A percentile compares a stretch with the other conserved stretches of the same genome.
Evolutionary conservation across 108 stramenopile species (phyloP).

Genomic region (Pseudonitzschia multiseries): DNA sequence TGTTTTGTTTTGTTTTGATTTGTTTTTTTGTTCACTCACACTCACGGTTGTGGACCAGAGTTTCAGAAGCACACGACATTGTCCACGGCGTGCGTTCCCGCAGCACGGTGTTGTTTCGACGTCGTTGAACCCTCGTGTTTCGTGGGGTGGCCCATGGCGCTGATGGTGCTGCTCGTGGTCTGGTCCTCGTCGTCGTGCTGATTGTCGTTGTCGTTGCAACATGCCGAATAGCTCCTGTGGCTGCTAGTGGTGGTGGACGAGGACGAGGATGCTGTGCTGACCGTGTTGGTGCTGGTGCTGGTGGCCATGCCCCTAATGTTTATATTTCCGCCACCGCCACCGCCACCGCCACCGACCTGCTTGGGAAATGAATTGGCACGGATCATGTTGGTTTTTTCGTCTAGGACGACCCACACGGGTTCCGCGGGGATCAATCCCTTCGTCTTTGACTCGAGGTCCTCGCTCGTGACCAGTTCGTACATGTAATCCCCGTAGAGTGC

Average conservation of each 20-base stretch:
- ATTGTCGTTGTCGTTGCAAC: not conserved
- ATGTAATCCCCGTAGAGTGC: slow-evolving; percentile 74
- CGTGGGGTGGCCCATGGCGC: not conserved
- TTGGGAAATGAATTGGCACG: slow-evolving; percentile 18
- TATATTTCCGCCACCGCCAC: too few species aligned
- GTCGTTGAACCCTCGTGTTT: too few species aligned
- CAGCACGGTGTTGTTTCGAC: too few species aligned
- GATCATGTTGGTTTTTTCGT: slow-evolving; percentile 16
- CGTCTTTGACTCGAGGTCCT: slow-evolving; percentile 14
- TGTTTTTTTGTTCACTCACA: too few species aligned
- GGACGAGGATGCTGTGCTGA: slow-evolving; percentile 2
- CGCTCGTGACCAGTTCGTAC: slow-evolving; percentile 55
- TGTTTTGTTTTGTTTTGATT: too few species aligned
- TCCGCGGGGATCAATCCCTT: slow-evolving; percentile 23
- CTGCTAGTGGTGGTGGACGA: not conserved
- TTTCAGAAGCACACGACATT: too few species aligned
- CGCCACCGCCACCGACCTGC: too few species aligned
- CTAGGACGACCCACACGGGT: slow-evolving; percentile 31
- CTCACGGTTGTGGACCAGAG: too few species aligned
- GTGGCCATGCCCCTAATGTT: too few species aligned
- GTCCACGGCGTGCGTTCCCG: too few species aligned
- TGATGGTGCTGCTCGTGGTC: not conserved
- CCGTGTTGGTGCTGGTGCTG: slow-evolving; percentile 1
- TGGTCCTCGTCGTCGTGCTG: not conserved
- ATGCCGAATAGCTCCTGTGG: too few species aligned